Evolutionary conservation across 257 asterid species (phyloP).

Genomic region (Plantago ovata): DNA sequence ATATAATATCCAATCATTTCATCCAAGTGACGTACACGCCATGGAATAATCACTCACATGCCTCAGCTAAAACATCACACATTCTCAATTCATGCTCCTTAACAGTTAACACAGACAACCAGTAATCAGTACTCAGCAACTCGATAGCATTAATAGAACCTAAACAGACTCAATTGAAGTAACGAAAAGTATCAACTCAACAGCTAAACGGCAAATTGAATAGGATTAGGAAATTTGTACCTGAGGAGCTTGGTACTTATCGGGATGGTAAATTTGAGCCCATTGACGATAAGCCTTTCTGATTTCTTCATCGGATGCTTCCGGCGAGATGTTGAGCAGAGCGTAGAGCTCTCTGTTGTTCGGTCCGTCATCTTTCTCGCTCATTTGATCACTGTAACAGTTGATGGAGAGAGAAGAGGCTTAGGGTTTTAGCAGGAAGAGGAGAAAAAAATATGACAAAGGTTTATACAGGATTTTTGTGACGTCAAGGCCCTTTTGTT

Average conservation of each 20-base stretch:
- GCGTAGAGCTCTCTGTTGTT: constrained; percentile 75
- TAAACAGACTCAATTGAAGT: too few relatives aligned
- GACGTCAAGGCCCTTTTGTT: too few relatives aligned
- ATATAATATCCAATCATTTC: too few relatives aligned
- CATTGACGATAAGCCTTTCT: constrained; percentile 94
- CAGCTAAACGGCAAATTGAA: background rate
- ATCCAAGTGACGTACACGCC: too few relatives aligned
- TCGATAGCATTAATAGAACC: too few relatives aligned
- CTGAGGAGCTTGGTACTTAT: constrained; percentile 69
- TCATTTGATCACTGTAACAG: constrained; percentile 32
- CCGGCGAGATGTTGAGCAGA: constrained; percentile 76
- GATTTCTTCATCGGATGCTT: constrained; percentile 96
- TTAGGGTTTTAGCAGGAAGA: constrained; percentile 26
- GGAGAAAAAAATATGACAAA: too few relatives aligned
- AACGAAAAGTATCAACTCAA: background rate
- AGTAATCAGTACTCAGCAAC: too few relatives aligned
- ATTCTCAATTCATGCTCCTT: too few relatives aligned
- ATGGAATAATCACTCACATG: too few relatives aligned
- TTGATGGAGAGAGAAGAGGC: constrained; percentile 14
- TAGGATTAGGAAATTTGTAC: constrained; percentile 26
- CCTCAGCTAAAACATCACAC: too few relatives aligned
- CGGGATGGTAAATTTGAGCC: constrained; percentile 99
- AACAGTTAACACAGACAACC: too few relatives aligned
- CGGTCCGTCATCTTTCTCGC: constrained; percentile 26
- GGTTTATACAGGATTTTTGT: too few relatives aligned